phyloP scores from a whole-genome alignment of 192 early-diverging fungal genomes.

The Piromyces sp. region DNA sequence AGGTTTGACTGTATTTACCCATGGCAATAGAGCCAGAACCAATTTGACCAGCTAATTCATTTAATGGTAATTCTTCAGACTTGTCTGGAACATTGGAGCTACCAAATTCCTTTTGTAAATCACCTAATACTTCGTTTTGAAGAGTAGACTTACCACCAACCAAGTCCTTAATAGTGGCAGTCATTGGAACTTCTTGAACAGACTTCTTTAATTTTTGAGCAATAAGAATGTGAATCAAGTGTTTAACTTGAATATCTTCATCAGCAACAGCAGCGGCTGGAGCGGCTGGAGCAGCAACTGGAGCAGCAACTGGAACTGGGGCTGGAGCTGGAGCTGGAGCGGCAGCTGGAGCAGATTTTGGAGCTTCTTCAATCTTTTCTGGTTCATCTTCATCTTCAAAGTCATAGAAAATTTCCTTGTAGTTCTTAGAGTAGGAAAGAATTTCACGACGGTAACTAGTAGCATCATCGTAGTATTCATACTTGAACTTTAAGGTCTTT shows the following conservation, averaged over 20 bases:
- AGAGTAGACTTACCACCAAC: slow-evolving; percentile 90
- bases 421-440: slow-evolving; percentile 73
- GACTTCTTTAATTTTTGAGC: slow-evolving; percentile 82
- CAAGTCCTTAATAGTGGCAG: slow-evolving; percentile 80
- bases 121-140: slow-evolving; percentile 92
- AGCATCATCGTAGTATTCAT: slow-evolving; percentile 87
- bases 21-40: slow-evolving; percentile 31
- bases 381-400: slow-evolving; percentile 54
- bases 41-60: slow-evolving; percentile 56
- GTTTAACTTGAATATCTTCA: neutral
- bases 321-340: slow-evolving; percentile 19
- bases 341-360: slow-evolving; percentile 14
- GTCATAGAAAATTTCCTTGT: slow-evolving; percentile 86
- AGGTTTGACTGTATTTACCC: slow-evolving; percentile 58
- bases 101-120: slow-evolving; percentile 81
- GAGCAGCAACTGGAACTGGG: slow-evolving; percentile 13
- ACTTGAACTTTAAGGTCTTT: slow-evolving; percentile 90
- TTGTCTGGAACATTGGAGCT: slow-evolving; percentile 64
- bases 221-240: slow-evolving; percentile 35
- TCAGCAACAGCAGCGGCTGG: slow-evolving; percentile 9
- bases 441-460: slow-evolving; percentile 76
- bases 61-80: slow-evolving; percentile 73
- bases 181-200: slow-evolving; percentile 46
- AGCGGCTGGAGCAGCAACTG: slow-evolving; percentile 31
- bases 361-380: slow-evolving; percentile 14